Evolutionary conservation across 2,329 filamentous ascomycete species (phyloP).

Genomic region (Fusarium solani-melongenae): DNA sequence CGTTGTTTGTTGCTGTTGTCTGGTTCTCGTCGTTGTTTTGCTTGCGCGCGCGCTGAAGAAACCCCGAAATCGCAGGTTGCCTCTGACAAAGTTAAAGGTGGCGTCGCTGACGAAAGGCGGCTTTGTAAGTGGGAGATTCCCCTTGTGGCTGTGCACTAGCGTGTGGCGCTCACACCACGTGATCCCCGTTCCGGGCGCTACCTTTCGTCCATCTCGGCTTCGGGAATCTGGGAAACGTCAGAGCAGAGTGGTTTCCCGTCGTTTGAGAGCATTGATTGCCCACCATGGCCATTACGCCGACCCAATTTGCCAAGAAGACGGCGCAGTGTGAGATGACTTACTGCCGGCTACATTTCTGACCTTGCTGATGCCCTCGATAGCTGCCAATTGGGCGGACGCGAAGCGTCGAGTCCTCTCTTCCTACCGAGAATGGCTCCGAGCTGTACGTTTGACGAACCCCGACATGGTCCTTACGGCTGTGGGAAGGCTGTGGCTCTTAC

Average conservation of each 20-base stretch:
- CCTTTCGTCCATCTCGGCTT: slow-evolving; percentile 44
- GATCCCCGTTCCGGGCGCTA: slow-evolving; percentile 24
- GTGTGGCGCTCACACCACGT: slow-evolving; percentile 45
- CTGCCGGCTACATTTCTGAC: slow-evolving; percentile 1
- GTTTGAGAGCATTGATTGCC: slow-evolving; percentile 53
- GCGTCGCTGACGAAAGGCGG: slow-evolving; percentile 39
- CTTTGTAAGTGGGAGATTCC: slow-evolving; percentile 29
- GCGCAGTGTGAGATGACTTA: slow-evolving; percentile 73
- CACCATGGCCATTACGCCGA: slow-evolving; percentile 90
- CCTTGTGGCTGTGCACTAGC: slow-evolving; percentile 32
- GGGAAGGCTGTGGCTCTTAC: not conserved
- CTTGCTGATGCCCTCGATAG: slow-evolving; percentile 63
- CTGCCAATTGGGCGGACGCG: slow-evolving; percentile 89
- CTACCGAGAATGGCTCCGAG: slow-evolving; percentile 96
- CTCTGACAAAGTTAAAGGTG: slow-evolving; percentile 4
- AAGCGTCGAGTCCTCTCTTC: slow-evolving; percentile 86
- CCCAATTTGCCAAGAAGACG: slow-evolving; percentile 86
- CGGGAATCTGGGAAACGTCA: slow-evolving; percentile 45
- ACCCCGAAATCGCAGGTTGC: slow-evolving; percentile 8
- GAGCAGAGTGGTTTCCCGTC: slow-evolving; percentile 41
- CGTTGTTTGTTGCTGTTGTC: not conserved
- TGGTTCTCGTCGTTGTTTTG: not conserved
- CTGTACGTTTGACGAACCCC: slow-evolving; percentile 71
- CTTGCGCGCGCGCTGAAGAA: not conserved
- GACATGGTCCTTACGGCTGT: not conserved